Evolutionary conservation across 805 yeast species (phyloP).

Genomic region (Zygosaccharomyces bisporus): DNA sequence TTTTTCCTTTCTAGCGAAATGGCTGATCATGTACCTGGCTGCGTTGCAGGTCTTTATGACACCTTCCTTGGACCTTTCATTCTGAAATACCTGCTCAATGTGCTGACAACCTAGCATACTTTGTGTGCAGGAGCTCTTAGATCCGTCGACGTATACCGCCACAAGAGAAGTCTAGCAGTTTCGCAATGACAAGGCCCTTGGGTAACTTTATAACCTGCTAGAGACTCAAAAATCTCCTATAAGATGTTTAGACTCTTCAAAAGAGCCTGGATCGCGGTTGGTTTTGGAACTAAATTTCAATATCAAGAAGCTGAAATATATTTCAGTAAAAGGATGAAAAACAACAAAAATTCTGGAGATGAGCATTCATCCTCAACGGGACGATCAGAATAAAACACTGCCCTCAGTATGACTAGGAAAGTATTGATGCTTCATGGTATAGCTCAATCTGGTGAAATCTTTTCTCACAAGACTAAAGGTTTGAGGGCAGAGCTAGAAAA

Average conservation of each 20-base stretch:
- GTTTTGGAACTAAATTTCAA: too few relatives aligned
- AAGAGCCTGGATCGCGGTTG: neutral
- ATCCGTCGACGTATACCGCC: neutral
- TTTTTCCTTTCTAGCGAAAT: slow-evolving; percentile 21
- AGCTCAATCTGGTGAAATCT: slow-evolving; percentile 76
- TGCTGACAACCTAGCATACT: slow-evolving; percentile 34
- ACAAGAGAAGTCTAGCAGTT: neutral
- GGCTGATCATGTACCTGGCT: slow-evolving; percentile 26
- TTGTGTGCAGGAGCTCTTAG: neutral
- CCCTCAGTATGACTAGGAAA: slow-evolving; percentile 37
- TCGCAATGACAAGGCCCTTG: neutral
- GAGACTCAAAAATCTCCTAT: neutral
- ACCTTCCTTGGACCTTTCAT: slow-evolving; percentile 29
- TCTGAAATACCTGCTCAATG: slow-evolving; percentile 34
- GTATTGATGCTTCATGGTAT: slow-evolving; percentile 86
- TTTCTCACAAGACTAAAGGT: slow-evolving; percentile 82
- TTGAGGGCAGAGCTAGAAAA: slow-evolving; percentile 63
- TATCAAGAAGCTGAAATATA: too few relatives aligned
- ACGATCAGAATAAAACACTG: neutral
- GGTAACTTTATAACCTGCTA: neutral
- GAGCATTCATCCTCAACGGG: neutral
- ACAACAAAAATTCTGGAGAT: too few relatives aligned
- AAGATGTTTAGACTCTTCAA: neutral
- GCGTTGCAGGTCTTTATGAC: slow-evolving; percentile 29
- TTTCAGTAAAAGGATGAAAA: too few relatives aligned